These are phyloP conservation scores for Haplographium delicatum DNA, from an alignment of 495 filamentous ascomycete genomes.

Conservation along the genomic window DNA sequence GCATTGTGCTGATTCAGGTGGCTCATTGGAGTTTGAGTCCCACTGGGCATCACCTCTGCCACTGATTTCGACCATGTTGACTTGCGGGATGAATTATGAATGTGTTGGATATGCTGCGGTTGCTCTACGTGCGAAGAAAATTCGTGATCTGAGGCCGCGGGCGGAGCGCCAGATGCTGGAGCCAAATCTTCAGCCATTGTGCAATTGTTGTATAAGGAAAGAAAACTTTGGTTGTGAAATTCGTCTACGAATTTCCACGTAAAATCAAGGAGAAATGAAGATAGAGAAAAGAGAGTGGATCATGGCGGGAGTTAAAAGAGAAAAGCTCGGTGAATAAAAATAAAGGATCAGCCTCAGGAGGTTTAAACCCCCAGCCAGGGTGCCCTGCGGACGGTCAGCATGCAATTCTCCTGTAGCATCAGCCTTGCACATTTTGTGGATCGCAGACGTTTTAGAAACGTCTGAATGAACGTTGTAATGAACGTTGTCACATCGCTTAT, in stretches of 20 bases:
- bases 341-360: not conserved
- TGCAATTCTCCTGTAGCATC: not conserved
- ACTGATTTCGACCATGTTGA: slow-evolving; percentile 12
- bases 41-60: slow-evolving; percentile 3
- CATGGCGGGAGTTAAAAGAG: not conserved
- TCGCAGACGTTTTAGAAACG: not conserved
- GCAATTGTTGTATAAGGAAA: not conserved
- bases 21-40: slow-evolving; percentile 11
- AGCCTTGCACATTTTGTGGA: too few relatives aligned
- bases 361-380: not conserved
- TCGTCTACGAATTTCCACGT: too few relatives aligned
- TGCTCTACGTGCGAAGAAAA: slow-evolving; percentile 1
- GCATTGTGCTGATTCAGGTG: not conserved
- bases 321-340: slow-evolving; percentile 1
- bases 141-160: slow-evolving; percentile 1
- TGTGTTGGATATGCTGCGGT: not conserved
- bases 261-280: not conserved
- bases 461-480: not conserved
- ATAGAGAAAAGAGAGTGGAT: not conserved
- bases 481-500: slow-evolving; percentile 1
- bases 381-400: not conserved
- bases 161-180: not conserved
- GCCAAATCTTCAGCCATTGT: slow-evolving; percentile 12
- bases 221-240: too few relatives aligned
- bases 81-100: slow-evolving; percentile 4